Evolutionary conservation across 768 basidiomycete species (phyloP).

Genomic region (Cantharellus anzutake): DNA sequence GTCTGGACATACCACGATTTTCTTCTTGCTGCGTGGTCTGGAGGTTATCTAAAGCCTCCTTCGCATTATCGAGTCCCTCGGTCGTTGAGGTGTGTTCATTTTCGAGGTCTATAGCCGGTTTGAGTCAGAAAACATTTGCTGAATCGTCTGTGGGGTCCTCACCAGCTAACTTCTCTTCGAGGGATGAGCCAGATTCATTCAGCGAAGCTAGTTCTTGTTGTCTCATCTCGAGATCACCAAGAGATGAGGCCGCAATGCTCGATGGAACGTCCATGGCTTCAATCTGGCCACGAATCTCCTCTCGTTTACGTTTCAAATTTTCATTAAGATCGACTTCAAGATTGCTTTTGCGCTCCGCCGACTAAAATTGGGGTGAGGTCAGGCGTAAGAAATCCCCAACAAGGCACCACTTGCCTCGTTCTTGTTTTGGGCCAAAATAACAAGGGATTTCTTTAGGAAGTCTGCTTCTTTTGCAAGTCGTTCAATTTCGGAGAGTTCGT

Average conservation of each 20-base stretch:
- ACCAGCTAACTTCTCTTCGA: constrained; percentile 50
- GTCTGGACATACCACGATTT: constrained; percentile 63
- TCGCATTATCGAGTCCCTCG: constrained; percentile 45
- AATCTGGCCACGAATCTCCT: constrained; percentile 58
- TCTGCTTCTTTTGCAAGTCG: constrained; percentile 60
- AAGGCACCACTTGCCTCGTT: constrained; percentile 37
- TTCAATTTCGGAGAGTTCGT: constrained; percentile 51
- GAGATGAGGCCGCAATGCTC: constrained; percentile 19
- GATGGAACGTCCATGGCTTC: constrained; percentile 46
- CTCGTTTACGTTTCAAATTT: constrained; percentile 55
- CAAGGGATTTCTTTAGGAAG: constrained; percentile 43
- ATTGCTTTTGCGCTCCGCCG: constrained; percentile 57
- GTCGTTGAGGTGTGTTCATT: constrained; percentile 47
- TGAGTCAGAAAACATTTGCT: background rate
- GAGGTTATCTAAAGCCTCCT: constrained; percentile 44
- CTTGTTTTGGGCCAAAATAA: constrained; percentile 47
- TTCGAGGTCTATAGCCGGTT: constrained; percentile 34
- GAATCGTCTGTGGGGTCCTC: constrained; percentile 2
- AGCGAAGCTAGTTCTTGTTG: constrained; percentile 50
- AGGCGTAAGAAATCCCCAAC: background rate
- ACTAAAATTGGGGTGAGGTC: constrained; percentile 19
- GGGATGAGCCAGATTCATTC: constrained; percentile 40
- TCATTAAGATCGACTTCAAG: constrained; percentile 91
- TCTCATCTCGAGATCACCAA: constrained; percentile 48
- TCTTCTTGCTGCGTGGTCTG: constrained; percentile 79